Base-by-base conservation (phyloP, 805 yeast genomes). In the Candida vartiovaarae region DNA sequence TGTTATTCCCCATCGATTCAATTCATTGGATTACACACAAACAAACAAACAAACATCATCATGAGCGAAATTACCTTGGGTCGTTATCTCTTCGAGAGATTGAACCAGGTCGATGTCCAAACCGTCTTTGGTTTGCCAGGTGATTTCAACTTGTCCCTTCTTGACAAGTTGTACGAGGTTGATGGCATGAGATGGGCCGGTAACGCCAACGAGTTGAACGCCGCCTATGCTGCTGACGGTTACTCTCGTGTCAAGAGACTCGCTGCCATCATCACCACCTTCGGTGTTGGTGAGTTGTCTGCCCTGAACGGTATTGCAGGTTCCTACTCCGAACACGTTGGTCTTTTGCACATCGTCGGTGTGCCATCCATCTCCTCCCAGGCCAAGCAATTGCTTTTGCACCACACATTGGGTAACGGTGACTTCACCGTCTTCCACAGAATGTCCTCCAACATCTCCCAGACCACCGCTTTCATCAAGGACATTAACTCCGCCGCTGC, bases 151-250 rank as follows among this genome's bases (percentile, higher is more conserved):
- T 64, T 81, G 49, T 72, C 75, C 6, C 66, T 85, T 30, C 63
- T 85, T 47, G 95, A 85, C 57, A 80, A 81, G 59, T 59, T 84
- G 40, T 77, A 81, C 54, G 58, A 72, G 3, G 71, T 64, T 33
- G 63, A 70, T 32, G 66, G 64, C 10, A 57, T 83, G 49, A 63
- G 76, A 45, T 88, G 95, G 86, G 75, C 85, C 36, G 95, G 95
- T 29, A 76, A 79, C 52, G 84, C 95, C 61, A 90, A 90, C 59
- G 96, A 89, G 66, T 73, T 90, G 53, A 90, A 89, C 56, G 85
- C 95, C 3, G 90, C 93, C 4, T 89, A 89, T 63, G 84, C 95
- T 8, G 89, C 90, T 8, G 96, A 89, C 60, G 97, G 96, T 6
- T 90, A 87, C 56, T 77, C 93, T 20, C 71, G 89, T 49, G 45